Evolutionary conservation across 805 yeast species (phyloP), one percentile per base, ranked within the genome.

Genomic region (Wickerhamiella azymoides): DNA sequence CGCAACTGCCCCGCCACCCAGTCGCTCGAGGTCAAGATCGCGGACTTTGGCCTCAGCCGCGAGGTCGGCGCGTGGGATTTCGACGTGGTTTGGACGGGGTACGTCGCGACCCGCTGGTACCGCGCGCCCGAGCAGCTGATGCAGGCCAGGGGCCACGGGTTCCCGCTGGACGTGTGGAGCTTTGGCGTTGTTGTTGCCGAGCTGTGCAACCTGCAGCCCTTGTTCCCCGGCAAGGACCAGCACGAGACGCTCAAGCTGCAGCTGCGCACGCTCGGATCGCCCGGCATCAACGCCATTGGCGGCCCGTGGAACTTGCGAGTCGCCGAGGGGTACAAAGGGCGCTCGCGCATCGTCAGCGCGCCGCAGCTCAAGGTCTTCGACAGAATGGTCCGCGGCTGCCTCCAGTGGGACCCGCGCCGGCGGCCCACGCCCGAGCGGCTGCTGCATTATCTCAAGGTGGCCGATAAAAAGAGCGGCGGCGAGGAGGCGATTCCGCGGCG

Each of bases 51-150:
- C 46, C 68, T 88, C 37, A 93, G 95, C 1, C 70, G 96, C 49
- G 73, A 83, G 2, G 62, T 80, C 30, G 30, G 24, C 25, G 14
- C 26, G 17, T 13, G n/a, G 24, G 83, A 82, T 0, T 68, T 76
- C 32, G 73, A 75, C 0, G 50, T 42, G 7, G 77, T 76, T 45
- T 69, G 84, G 59, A 83, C 96, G 0, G 75, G 85, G 1, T 89
- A 88, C 58, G 96, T 89, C 16, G 96, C 93, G 1, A 89, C 97
- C 1, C 68, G 96, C 50, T 89, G 98, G 98, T 89, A 89, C 62
- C 69, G 96, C 46, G 88, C 96, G 0, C 98, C 98, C 0, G 98
- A 89, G 58, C 66, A 89, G 45, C 65, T 89, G 14, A 50, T 62
- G 21, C 52, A 50, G 13, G 39, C 52, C 16, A 45, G 49, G 13